Base-by-base conservation (phyloP, 163 green algal genomes). In the Smithsoniella earleae region DNA sequence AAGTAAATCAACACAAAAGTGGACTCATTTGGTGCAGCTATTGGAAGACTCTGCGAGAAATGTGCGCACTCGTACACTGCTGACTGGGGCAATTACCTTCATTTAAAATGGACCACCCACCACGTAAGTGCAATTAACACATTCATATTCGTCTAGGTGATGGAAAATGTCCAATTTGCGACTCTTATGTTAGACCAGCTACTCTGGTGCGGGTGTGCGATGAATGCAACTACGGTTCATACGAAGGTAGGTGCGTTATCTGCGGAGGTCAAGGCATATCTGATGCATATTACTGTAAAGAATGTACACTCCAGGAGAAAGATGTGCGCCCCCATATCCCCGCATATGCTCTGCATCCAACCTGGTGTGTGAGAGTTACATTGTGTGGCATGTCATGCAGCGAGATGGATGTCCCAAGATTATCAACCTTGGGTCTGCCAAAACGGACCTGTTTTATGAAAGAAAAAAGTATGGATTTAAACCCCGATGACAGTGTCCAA, bases 211-310 rank as follows among this genome's bases (percentile, higher is more conserved):
- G 95, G 0, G 86, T 98, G 0, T 99, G 95, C 73, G 95, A 99
- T 69, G 94, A 99, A 80, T 98, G 94, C 83, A 97, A 98, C 83
- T 99, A 98, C 73, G 94, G 94, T 20, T 87, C 78, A 8, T 93
- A 92, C 58, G 87, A 96, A 75, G 94, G 94, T 20, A 85, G 93
- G 25, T 99, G 94, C 77, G 91, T 98, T 25, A 96, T 99, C 46
- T 98, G 94, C 77, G 91, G 94, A 62, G 92, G 89, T 44, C 82
- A 89, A 18, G 95, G 95, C 28, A 90, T 99, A 1, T 93, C 90
- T 27, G 95, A 99, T 76, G 95, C 95, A 0, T 98, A 98, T 83
- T 99, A 99, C 81, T 99, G 95, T 89, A 97, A 97, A 82, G 95
- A 98, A 78, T 99, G 95, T 86, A 96, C 90, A 30, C 77, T 94